phyloP scores from a whole-genome alignment of 495 filamentous ascomycete genomes.

The Margaritispora aquatica region DNA sequence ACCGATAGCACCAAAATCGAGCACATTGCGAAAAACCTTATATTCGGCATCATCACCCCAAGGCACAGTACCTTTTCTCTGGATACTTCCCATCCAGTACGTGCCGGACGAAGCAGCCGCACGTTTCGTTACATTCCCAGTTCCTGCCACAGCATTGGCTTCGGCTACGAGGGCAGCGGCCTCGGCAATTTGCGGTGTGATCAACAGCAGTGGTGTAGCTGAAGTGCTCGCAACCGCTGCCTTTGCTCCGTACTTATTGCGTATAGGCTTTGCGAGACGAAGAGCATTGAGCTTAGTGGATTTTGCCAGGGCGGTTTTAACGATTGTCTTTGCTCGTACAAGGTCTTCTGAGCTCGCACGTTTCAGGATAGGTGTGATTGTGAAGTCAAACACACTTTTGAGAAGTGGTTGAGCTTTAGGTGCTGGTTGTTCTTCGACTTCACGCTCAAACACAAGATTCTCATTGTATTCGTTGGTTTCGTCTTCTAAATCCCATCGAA shows the following conservation, averaged over 20 bases:
- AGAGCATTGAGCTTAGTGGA: slow-evolving; percentile 17
- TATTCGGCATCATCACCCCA: slow-evolving; percentile 36
- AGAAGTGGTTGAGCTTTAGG: too few species aligned
- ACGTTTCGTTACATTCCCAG: slow-evolving; percentile 15
- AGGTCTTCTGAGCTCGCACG: slow-evolving; percentile 15
- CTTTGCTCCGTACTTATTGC: slow-evolving; percentile 19
- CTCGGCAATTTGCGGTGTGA: slow-evolving; percentile 25
- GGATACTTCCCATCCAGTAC: slow-evolving; percentile 23
- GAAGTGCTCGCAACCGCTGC: slow-evolving; percentile 6
- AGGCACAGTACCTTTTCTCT: slow-evolving; percentile 21
- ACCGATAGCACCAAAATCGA: not conserved
- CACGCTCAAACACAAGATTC: too few species aligned
- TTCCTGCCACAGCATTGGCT: slow-evolving; percentile 15
- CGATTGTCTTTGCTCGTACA: slow-evolving; percentile 15
- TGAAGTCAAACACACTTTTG: not conserved
- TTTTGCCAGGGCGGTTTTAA: slow-evolving; percentile 18
- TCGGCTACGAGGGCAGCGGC: slow-evolving; percentile 29
- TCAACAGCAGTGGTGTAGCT: slow-evolving; percentile 19
- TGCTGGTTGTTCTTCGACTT: not conserved
- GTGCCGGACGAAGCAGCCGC: slow-evolving; percentile 5
- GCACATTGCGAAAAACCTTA: slow-evolving; percentile 24
- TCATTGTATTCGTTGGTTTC: too few species aligned
- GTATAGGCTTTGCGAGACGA: slow-evolving; percentile 13
- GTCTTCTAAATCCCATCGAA: too few species aligned
- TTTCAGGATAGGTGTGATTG: not conserved